phyloP scores from a whole-genome alignment of 2,329 filamentous ascomycete species.

The Penicillium sp. region DNA sequence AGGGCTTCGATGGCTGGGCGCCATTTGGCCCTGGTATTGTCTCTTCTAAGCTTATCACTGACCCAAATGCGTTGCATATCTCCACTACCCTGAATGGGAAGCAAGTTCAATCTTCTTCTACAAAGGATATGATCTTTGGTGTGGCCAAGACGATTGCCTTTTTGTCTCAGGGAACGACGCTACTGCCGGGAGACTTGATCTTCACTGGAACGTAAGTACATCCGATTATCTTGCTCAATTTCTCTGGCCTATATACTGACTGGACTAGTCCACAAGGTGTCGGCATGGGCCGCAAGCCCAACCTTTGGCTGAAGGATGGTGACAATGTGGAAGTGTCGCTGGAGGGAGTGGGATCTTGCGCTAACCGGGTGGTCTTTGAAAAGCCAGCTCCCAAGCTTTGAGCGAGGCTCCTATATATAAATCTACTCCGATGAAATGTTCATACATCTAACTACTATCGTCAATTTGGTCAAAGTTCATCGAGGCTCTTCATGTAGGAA shows the following conservation, averaged over 20 bases:
- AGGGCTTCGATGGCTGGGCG: slow-evolving; percentile 77
- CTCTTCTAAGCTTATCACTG: slow-evolving; percentile 51
- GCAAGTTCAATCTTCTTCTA: slow-evolving; percentile 53
- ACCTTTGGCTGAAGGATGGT: slow-evolving; percentile 70
- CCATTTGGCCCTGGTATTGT: slow-evolving; percentile 75
- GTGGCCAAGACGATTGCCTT: slow-evolving; percentile 53
- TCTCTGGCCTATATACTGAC: slow-evolving; percentile 44
- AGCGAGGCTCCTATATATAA: not conserved
- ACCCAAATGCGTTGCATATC: slow-evolving; percentile 47
- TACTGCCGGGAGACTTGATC: slow-evolving; percentile 47
- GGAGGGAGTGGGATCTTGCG: slow-evolving; percentile 65
- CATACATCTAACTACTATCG: slow-evolving; percentile 32
- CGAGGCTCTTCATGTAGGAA: slow-evolving; percentile 23
- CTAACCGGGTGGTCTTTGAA: slow-evolving; percentile 49
- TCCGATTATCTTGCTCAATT: not conserved
- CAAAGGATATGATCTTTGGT: slow-evolving; percentile 55
- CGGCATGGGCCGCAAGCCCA: slow-evolving; percentile 69
- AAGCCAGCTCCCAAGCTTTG: slow-evolving; percentile 45
- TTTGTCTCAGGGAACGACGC: slow-evolving; percentile 49
- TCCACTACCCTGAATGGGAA: slow-evolving; percentile 55
- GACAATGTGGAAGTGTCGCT: slow-evolving; percentile 72
- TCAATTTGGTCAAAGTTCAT: slow-evolving; percentile 12
- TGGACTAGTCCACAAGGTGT: slow-evolving; percentile 68
- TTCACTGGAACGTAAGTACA: slow-evolving; percentile 51
- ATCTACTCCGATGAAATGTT: slow-evolving; percentile 1